Percentiles rank a stretch among this genome's conserved stretches.
phyloP scores from a whole-genome alignment of 129 eudicot species.

The Artemisia argyi region DNA sequence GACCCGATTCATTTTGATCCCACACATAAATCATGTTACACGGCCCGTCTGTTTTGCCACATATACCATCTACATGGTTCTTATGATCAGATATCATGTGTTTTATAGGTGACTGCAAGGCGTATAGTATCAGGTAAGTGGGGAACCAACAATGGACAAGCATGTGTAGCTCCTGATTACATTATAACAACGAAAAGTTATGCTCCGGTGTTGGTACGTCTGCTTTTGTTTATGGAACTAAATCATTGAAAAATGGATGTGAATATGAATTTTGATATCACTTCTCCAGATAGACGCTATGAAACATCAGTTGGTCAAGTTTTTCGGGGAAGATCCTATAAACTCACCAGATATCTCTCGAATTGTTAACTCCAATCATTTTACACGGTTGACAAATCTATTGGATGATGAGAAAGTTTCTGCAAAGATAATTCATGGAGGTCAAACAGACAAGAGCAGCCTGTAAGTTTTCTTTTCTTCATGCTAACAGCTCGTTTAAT shows the following conservation, averaged over 20 bases:
- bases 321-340: conserved; percentile 76
- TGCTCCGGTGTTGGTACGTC: conserved; percentile 69
- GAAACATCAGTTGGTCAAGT: conserved; percentile 54
- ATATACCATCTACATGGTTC: background rate
- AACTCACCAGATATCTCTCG: conserved; percentile 77
- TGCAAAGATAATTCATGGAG: conserved; percentile 78
- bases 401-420: conserved; percentile 76
- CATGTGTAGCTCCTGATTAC: conserved; percentile 77
- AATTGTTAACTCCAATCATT: conserved; percentile 66
- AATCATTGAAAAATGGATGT: conserved; percentile 6
- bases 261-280: conserved; percentile 14
- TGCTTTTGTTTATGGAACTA: conserved; percentile 1
- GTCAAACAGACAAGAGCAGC: conserved; percentile 60
- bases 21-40: no score
- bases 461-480: conserved; percentile 51
- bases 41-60: background rate
- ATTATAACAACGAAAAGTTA: conserved; percentile 65
- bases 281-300: conserved; percentile 60
- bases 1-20: no score
- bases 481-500: conserved; percentile 19
- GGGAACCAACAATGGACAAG: conserved; percentile 85
- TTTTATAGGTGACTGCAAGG: conserved; percentile 54
- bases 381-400: conserved; percentile 54
- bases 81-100: conserved; percentile 12
- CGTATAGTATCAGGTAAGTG: conserved; percentile 69